These are phyloP conservation scores for Chalciporus sphaerocephalus DNA, from an alignment of 768 basidiomycete genomes.

Conservation along the genomic window DNA sequence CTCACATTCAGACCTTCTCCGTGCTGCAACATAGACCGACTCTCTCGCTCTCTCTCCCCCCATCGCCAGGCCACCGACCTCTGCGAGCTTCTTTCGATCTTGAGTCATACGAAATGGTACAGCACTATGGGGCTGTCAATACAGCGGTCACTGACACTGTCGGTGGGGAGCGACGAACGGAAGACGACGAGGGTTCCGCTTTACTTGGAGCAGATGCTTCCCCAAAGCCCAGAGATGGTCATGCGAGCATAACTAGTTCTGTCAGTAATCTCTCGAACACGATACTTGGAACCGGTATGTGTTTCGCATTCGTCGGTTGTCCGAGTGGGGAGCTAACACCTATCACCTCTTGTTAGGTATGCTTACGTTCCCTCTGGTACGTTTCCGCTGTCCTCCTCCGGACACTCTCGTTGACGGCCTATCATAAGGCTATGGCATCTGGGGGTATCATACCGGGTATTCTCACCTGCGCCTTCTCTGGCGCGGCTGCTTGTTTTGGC, in stretches of 20 bases:
- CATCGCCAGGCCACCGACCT: neutral
- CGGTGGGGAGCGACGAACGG: constrained; percentile 5
- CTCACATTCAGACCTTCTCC: neutral
- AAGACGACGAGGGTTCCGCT: constrained; percentile 51
- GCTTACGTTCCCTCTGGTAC: constrained; percentile 82
- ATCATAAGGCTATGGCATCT: constrained; percentile 76
- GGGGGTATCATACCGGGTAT: constrained; percentile 88
- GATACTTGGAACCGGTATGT: constrained; percentile 82
- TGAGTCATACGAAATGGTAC: constrained; percentile 57
- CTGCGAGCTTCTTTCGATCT: neutral
- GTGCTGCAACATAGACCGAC: neutral
- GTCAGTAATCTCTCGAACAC: constrained; percentile 85
- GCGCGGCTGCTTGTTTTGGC: constrained; percentile 72
- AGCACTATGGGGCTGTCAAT: constrained; percentile 59
- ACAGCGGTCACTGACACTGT: constrained; percentile 27
- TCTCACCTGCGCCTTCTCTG: constrained; percentile 81
- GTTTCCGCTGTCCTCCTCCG: constrained; percentile 9
- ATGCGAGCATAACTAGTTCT: constrained; percentile 63
- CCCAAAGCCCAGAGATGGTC: constrained; percentile 48
- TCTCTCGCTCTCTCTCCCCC: neutral
- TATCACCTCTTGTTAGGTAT: constrained; percentile 54
- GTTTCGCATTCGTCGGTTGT: neutral
- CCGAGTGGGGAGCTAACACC: neutral
- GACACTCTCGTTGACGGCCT: neutral
- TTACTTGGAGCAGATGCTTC: constrained; percentile 45